Evolutionary conservation across 208 protist species (phyloP), one percentile per base, ranked within the genome.

Genomic region (Wallacemonas collosoma): DNA sequence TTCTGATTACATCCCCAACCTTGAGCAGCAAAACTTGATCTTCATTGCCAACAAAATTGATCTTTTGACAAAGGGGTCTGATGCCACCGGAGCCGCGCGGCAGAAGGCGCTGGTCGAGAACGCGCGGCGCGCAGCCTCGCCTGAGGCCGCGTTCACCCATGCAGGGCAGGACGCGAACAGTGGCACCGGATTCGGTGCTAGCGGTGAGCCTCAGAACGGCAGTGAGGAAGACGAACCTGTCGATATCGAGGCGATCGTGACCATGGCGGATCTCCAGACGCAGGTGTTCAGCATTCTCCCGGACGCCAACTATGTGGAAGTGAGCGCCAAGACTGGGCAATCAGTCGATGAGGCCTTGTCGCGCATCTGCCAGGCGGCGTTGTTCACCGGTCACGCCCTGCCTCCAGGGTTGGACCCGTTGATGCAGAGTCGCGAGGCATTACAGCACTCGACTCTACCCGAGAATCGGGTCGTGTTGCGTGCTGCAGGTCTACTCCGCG

Each of bases 1-100:
- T 1, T 73, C 74, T 11, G 68, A 72, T 40, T 68, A 77, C 67
- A 74, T 83, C 36, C 74, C 79, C 3, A 72, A 82, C 3, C 68
- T 91, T n/a, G 78, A 81, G 11, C 58, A 77, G 65, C 65, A 69
- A 3, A 69, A 68, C 62, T 72, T 91, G 39, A 73, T 88, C 60
- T 76, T 88, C 5, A 78, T 91, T 7, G 86, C 48, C 1, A 91
- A 91, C 66, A 91, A 91, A 72, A 57, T 84, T 1, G 86, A 91
- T 63, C 62, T 84, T 5, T 15, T 90, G 2, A 47, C n/a, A 12
- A 62, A n/a, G 40, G 43, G 43, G 12, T 4, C 11, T 3, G 43
- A 1, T 6, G 40, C 15, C 12, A 41, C 12, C 41, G n/a, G 50
- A 4, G 60, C 38, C 5, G 41, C 43, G 60, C 60, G 41, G 4